These are phyloP conservation scores for Monascus purpureus DNA, from an alignment of 495 filamentous ascomycete species.

Conservation along the genomic window DNA sequence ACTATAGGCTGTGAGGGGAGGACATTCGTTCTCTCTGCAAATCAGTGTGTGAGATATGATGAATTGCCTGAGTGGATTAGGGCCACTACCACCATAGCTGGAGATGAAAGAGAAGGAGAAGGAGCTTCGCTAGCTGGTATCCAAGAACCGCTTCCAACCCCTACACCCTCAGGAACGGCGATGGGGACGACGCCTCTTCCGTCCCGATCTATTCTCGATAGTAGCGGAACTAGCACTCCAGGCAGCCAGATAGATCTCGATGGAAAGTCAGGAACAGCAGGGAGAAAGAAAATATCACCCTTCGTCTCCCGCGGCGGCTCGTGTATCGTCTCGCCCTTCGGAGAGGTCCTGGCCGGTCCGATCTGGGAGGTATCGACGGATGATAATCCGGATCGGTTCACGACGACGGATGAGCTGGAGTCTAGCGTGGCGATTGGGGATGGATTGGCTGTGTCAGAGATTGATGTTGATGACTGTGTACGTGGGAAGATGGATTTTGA, in stretches of 20 bases:
- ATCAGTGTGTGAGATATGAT: conserved; percentile 57
- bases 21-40: conserved; percentile 75
- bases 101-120: conserved; percentile 2
- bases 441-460: conserved; percentile 32
- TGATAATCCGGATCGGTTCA: conserved; percentile 28
- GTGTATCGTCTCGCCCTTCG: conserved; percentile 66
- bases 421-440: conserved; percentile 5
- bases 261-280: background rate
- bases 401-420: conserved; percentile 3
- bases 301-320: conserved; percentile 64
- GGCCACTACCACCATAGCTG: conserved; percentile 5
- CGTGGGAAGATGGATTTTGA: conserved; percentile 51
- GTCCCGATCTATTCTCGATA: no score
- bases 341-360: conserved; percentile 64
- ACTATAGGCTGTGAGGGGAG: conserved; percentile 71
- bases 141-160: no score
- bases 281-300: background rate
- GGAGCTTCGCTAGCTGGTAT: background rate
- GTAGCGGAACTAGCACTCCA: no score
- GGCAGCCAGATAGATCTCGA: no score
- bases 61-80: conserved; percentile 46
- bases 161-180: no score
- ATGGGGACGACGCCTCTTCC: no score
- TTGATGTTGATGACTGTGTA: conserved; percentile 51
- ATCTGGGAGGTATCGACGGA: conserved; percentile 61